These are phyloP conservation scores for Singerocomus inundabilis DNA, from an alignment of 1,284 basidiomycete genomes.

Conservation along the genomic window DNA sequence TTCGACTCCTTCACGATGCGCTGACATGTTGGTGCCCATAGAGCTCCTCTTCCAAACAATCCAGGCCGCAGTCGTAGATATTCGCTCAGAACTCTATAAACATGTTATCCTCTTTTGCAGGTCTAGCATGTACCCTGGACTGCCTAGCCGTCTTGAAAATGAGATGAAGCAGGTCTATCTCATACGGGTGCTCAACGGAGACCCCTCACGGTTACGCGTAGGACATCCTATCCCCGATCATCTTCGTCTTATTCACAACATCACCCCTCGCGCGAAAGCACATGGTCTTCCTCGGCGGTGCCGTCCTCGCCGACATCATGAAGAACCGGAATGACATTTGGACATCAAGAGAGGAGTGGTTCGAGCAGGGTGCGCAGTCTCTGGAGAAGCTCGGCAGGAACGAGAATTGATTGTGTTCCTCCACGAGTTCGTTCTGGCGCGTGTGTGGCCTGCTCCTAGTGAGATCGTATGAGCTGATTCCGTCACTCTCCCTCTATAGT, in stretches of 20 bases:
- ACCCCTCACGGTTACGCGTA: slow-evolving; percentile 85
- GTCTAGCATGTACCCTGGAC: slow-evolving; percentile 97
- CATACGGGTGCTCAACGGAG: slow-evolving; percentile 83
- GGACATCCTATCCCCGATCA: slow-evolving; percentile 34
- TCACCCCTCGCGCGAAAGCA: slow-evolving; percentile 97
- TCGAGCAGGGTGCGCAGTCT: slow-evolving; percentile 79
- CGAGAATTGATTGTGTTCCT: slow-evolving; percentile 42
- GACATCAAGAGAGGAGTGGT: slow-evolving; percentile 92
- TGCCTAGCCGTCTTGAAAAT: slow-evolving; percentile 96
- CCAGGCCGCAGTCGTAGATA: slow-evolving; percentile 88
- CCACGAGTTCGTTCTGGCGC: too few relatives aligned
- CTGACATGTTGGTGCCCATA: slow-evolving; percentile 34
- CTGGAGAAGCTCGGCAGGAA: slow-evolving; percentile 81
- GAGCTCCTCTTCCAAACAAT: slow-evolving; percentile 98
- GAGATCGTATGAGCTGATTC: not conserved
- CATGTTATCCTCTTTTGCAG: slow-evolving; percentile 98
- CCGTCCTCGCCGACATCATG: slow-evolving; percentile 97
- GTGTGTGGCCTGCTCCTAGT: not conserved
- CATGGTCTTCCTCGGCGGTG: slow-evolving; percentile 99
- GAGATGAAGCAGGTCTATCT: slow-evolving; percentile 99
- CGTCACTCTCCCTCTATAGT: too few relatives aligned
- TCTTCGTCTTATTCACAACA: not conserved
- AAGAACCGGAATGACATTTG: slow-evolving; percentile 93
- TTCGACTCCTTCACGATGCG: not conserved
- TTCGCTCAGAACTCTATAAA: slow-evolving; percentile 92